Base-by-base conservation (phyloP, 2,329 filamentous ascomycete species). In the Pyrenophora graminea region DNA sequence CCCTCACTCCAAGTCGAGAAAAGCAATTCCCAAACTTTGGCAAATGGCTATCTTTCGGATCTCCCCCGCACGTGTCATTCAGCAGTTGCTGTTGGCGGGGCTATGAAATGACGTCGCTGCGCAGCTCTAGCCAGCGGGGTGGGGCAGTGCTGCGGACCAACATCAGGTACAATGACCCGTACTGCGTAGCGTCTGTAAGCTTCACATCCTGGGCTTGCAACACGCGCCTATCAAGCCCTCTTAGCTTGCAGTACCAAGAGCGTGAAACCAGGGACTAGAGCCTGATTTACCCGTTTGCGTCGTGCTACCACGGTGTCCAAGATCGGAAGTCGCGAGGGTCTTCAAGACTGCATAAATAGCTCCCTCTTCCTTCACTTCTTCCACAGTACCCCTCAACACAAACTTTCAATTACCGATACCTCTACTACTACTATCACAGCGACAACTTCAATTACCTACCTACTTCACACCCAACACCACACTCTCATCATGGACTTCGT, bases 401-500 rank as follows among this genome's bases (percentile, higher is more conserved):
- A 45, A 27, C 34, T 39, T 12, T 23, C 27, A 36, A 41, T n/a
- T 43, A n/a, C 33, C 15, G 15, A 15, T 23, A 30, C 9, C 32
- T 34, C 39, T 47, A 41, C 39, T 45, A 55, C 21, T 23, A 55
- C 50, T 37, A 17, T 15, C 2, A 45, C 21, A 30, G 3, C 36
- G 15, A 30, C 21, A 30, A 15, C 19, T n/a, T 38, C 18, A 43
- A 44, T 46, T 32, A 48, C 39, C 45, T 17, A 27, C 39, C 56
- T 45, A 30, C n/a, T 27, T 19, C 52, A 72, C 23, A 63, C 18
- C 8, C 19, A 38, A 30, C 45, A 19, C 33, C 31, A 46, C 25
- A 38, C 38, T 46, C 25, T n/a, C 44, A 52, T 15, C 40, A 79
- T 80, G 77, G 76, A 80, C 59, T 79, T 74, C 64, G 64, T 79